A percentile compares a stretch with the other conserved stretches of the same genome.
Evolutionary conservation across 495 filamentous ascomycete genomes (phyloP).

Genomic region (Talaromyces borbonicus): DNA sequence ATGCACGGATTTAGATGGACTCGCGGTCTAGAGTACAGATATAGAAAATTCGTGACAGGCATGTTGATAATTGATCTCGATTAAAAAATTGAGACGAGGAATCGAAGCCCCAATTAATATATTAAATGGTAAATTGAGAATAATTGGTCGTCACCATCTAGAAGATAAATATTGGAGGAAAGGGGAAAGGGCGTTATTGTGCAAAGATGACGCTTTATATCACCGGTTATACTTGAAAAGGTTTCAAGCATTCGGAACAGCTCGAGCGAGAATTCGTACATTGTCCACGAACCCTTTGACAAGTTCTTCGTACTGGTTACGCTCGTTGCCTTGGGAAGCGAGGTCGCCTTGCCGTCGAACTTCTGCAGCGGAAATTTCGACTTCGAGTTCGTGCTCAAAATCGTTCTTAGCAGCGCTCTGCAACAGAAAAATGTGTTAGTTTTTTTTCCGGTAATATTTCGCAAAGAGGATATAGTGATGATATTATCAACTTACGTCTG

Average conservation of each 20-base stretch:
- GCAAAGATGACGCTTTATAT: too few relatives aligned
- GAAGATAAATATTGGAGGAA: too few relatives aligned
- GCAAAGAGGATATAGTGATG: too few relatives aligned
- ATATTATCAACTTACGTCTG: constrained; percentile 39
- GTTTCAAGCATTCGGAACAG: constrained; percentile 20
- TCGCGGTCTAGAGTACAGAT: not conserved
- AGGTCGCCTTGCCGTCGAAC: constrained; percentile 60
- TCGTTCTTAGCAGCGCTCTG: constrained; percentile 29
- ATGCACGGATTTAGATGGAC: not conserved
- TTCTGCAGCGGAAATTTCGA: constrained; percentile 62
- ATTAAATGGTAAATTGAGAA: too few relatives aligned
- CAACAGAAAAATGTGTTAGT: constrained; percentile 8
- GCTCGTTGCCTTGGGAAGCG: constrained; percentile 42
- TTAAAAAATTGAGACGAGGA: not conserved
- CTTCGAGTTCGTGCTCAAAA: constrained; percentile 82
- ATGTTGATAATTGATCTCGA: too few relatives aligned
- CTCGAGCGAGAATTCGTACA: constrained; percentile 55
- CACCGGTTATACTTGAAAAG: too few relatives aligned
- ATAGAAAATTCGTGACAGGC: constrained; percentile 2
- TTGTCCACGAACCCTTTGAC: constrained; percentile 82
- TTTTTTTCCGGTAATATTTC: too few relatives aligned
- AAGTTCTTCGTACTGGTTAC: constrained; percentile 59
- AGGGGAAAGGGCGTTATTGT: not conserved
- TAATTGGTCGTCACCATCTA: not conserved
- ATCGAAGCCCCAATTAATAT: not conserved